Evolutionary conservation across 2,329 filamentous ascomycete genomes (phyloP).

Genomic region (Xylaria digitata): DNA sequence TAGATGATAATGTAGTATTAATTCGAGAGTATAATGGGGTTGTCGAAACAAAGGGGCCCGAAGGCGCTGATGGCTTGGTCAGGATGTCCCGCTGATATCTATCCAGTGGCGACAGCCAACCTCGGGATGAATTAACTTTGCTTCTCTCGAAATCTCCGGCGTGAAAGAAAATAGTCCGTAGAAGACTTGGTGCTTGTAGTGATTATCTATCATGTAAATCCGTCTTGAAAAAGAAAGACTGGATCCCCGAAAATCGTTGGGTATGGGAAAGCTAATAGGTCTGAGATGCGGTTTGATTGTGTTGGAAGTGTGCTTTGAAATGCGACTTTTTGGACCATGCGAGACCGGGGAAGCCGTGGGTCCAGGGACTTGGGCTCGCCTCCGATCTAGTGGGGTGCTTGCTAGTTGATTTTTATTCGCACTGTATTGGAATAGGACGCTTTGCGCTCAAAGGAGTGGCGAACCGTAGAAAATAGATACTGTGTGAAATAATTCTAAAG

Average conservation of each 20-base stretch:
- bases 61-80: conserved; percentile 26
- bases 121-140: not conserved
- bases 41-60: conserved; percentile 22
- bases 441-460: not conserved
- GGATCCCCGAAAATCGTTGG: not conserved
- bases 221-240: not conserved
- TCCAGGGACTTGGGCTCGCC: conserved; percentile 10
- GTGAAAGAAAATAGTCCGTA: not conserved
- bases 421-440: conserved; percentile 15
- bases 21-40: not conserved
- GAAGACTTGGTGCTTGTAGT: not conserved
- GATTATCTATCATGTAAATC: not conserved
- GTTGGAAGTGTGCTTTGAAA: conserved; percentile 42
- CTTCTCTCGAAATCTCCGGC: not conserved
- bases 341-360: conserved; percentile 41
- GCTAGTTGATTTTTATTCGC: not conserved
- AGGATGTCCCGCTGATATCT: conserved; percentile 20
- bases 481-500: not conserved
- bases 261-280: not conserved
- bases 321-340: conserved; percentile 41
- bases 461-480: not conserved
- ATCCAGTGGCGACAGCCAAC: conserved; percentile 26
- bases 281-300: conserved; percentile 4
- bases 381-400: conserved; percentile 21
- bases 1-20: not conserved